Conservation (phyloP, 495 filamentous ascomycete genomes). For the Penicillium riverlandense region DNA sequence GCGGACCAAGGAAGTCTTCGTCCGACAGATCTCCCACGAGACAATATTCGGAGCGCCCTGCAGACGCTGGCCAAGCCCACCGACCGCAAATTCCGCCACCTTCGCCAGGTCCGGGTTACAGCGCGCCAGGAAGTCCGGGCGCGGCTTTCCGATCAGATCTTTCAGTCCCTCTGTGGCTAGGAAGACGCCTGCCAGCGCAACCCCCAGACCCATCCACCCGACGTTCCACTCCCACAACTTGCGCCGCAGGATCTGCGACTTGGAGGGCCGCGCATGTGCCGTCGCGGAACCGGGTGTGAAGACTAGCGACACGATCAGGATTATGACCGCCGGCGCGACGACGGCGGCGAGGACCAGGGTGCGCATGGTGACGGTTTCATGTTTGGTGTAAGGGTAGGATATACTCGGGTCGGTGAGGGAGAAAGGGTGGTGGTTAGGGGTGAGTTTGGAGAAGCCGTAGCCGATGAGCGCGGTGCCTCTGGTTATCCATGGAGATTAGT, state of each 20-base stretch:
- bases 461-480: conserved; percentile 42
- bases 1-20: conserved; percentile 27
- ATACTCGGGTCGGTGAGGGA: conserved; percentile 49
- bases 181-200: conserved; percentile 48
- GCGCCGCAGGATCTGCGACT: conserved; percentile 27
- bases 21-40: conserved; percentile 45
- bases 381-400: conserved; percentile 45
- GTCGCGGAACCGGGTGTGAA: conserved; percentile 39
- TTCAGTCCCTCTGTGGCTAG: conserved; percentile 58
- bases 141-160: conserved; percentile 54
- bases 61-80: conserved; percentile 42
- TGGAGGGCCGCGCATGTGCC: conserved; percentile 12
- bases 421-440: conserved; percentile 40
- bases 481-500: not conserved
- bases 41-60: conserved; percentile 42
- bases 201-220: conserved; percentile 55
- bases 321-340: conserved; percentile 46
- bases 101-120: conserved; percentile 49
- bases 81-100: conserved; percentile 35
- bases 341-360: conserved; percentile 44
- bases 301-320: conserved; percentile 39
- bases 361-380: conserved; percentile 48
- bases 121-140: conserved; percentile 56
- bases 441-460: conserved; percentile 30
- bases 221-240: conserved; percentile 61